Percentiles rank a stretch among this genome's conserved stretches.
Conservation (phyloP, 805 yeast genomes). For the Schwanniomyces sp. region DNA sequence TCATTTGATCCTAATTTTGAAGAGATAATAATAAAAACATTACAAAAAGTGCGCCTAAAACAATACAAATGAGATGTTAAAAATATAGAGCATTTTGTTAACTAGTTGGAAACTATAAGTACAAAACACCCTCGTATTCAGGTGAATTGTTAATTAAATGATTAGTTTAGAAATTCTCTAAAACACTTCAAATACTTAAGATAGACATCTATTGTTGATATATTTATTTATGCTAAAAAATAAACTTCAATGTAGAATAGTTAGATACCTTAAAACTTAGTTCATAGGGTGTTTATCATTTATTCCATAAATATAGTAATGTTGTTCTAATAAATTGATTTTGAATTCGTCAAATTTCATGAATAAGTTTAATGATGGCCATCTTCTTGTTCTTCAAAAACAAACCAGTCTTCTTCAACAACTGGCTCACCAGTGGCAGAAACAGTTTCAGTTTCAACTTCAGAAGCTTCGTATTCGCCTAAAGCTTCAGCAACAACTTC, state of each 20-base stretch:
- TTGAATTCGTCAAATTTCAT: constrained; percentile 2
- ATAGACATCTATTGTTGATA: neutral
- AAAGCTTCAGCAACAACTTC: constrained; percentile 72
- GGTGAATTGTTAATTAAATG: too few species aligned
- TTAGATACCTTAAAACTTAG: neutral
- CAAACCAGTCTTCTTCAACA: constrained; percentile 75
- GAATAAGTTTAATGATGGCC: constrained; percentile 47
- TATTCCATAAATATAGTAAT: constrained; percentile 1
- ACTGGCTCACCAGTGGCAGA: constrained; percentile 41
- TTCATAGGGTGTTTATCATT: neutral
- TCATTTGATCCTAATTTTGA: neutral
- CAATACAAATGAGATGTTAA: too few species aligned
- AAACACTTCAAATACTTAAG: neutral
- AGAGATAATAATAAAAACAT: neutral
- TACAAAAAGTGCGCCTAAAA: neutral
- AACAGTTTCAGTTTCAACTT: constrained; percentile 64
- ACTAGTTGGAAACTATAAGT: too few species aligned
- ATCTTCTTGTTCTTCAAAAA: constrained; percentile 64
- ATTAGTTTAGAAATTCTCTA: too few species aligned
- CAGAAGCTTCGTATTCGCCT: constrained; percentile 63
- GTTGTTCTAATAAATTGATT: neutral
- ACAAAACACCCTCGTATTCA: too few species aligned
- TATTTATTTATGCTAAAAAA: neutral
- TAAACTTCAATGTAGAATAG: neutral
- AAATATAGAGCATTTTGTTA: too few species aligned